Base-by-base conservation (phyloP, 2,329 filamentous ascomycete species). In the Capronia epimyces region DNA sequence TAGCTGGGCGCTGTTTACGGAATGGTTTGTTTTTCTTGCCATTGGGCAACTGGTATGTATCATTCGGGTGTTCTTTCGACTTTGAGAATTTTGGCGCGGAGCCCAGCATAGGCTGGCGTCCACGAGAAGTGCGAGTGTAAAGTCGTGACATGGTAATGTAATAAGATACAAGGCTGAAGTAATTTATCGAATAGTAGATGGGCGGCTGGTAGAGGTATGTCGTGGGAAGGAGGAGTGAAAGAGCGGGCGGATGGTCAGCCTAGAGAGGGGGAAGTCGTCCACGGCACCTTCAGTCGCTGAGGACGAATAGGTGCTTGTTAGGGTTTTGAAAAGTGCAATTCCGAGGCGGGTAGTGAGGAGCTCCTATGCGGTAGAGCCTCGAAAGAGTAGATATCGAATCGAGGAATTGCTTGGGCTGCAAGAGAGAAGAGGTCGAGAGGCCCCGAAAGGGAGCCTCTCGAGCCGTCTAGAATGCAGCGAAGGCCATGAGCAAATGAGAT, bases 401-500 rank as follows among this genome's bases (percentile, higher is more conserved):
- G 52, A 54, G 52, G 51, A 55, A 52, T 54, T 54, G 52, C 49
- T 52, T 50, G 51, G 34, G 49, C 49, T 55, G 49, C 49, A 46
- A 50, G 45, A 45, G 39, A 53, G 47, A 48, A 47, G 37, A 47
- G 52, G 42, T 47, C 49, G 49, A 57, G 52, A 55, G 55, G 43
- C 52, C 55, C 50, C 39, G 16, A 18, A 24, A 47, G 25, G 46
- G 57, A 47, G 41, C 81, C 82, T 83, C 83, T 82, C 84, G 83
- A 37, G 82, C 80, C 74, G 80, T 88, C 90, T 89, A 94, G 85
- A 91, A 87, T 86, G 85, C 84, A 87, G 82, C 84, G 84, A 86
- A 76, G 78, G 84, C 82, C 83, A 74, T 74, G 77, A 81, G 80
- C 53, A 59, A 55, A 58, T 47, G 80, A 83, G 71, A 75, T 77